A percentile compares a stretch with the other conserved stretches of the same genome.
These are phyloP conservation scores for Populus pruinosa DNA, from an alignment of 345 rosid species.

Conservation along the genomic window DNA sequence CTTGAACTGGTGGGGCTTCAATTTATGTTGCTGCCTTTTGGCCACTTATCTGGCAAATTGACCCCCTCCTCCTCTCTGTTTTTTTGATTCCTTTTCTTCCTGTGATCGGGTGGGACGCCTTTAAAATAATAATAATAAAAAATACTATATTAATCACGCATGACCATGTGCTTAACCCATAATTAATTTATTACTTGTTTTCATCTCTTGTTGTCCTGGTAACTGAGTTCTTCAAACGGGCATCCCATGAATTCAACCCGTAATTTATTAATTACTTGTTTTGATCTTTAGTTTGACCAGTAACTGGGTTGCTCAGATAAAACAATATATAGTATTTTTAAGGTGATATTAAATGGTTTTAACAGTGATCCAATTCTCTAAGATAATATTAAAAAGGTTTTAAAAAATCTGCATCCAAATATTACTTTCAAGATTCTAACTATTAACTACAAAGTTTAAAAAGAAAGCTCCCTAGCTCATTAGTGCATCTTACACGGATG, in stretches of 20 bases:
- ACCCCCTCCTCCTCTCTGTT: neutral
- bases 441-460: too few species aligned
- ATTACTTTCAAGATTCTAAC: too few species aligned
- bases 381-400: too few species aligned
- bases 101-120: neutral
- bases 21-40: constrained; percentile 5
- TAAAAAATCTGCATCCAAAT: too few species aligned
- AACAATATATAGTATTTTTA: too few species aligned
- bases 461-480: too few species aligned
- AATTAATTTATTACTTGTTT: neutral
- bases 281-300: too few species aligned
- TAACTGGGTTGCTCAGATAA: too few species aligned
- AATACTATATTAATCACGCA: neutral
- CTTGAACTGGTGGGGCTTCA: constrained; percentile 1
- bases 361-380: too few species aligned
- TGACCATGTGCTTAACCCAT: neutral
- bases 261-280: too few species aligned
- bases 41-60: neutral
- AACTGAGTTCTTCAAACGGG: neutral
- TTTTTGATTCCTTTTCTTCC: neutral
- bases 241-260: neutral
- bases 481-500: too few species aligned
- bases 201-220: neutral
- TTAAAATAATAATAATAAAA: neutral
- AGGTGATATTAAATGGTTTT: too few species aligned